Evolutionary conservation across 2,329 filamentous ascomycete species (phyloP), one percentile per base, ranked within the genome.

Genomic region (Fusarium napiforme): DNA sequence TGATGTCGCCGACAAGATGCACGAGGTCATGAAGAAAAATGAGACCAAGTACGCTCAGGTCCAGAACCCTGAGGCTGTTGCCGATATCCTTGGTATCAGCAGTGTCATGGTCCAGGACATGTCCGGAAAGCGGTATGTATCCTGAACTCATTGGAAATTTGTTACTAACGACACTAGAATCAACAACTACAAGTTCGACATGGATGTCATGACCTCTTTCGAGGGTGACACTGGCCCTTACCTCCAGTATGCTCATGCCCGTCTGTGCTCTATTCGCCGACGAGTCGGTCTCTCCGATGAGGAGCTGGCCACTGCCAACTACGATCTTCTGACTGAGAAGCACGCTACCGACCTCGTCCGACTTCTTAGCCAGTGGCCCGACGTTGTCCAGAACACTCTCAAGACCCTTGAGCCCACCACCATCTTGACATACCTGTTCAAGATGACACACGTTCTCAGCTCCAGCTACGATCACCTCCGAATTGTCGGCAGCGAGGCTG

Each of bases 71-170:
- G 91, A 90, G 61, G 88, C 90, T 61, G 93, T 92, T 15, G 95
- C 96, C 69, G 96, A 98, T 84, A 94, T 90, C 16, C 89, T 98
- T 7, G 96, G 96, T 72, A 98, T 98, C 80, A 95, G 93, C 73
- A 93, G 93, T 79, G 96, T 98, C 80, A 98, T 98, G 95, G 94
- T 97, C 26, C 96, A 98, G 83, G 96, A 98, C 80, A 97, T 98
- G 94, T 93, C 90, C 74, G 96, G 96, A 81, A 98, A 98, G 90
- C 90, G 93, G 92, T 92, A 83, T 74, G 88, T 76, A 45, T 52
- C 9, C 34, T 10, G 9, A 26, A 37, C 15, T 23, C 2, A 6
- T 10, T 9, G 15, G 2, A 23, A 21, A 2, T 6, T 1, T 9
- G 4, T 45, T 60, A 26, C 67, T 75, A 42, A 77, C 62, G 1